Conservation (phyloP, 2,329 filamentous ascomycete genomes). For the Hymenoscyphus linearis region DNA sequence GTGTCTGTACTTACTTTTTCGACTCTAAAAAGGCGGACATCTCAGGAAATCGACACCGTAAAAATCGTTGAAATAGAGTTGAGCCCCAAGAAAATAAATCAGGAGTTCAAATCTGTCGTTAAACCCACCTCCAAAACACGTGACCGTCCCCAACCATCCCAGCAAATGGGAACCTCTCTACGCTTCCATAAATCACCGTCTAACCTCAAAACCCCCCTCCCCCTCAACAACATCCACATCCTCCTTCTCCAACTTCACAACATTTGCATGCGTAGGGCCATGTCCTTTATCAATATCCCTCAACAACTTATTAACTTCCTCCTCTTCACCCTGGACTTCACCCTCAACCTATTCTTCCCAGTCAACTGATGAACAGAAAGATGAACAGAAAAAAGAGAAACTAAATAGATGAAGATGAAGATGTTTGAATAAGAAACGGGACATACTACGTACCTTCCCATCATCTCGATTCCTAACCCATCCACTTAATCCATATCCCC, state of each 20-base stretch:
- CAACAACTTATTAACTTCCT: constrained; percentile 62
- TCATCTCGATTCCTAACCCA: constrained; percentile 57
- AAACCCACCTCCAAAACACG: not conserved
- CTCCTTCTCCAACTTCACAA: constrained; percentile 67
- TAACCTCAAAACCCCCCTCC: constrained; percentile 61
- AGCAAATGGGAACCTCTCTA: not conserved
- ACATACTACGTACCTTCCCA: constrained; percentile 41
- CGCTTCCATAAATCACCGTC: not conserved
- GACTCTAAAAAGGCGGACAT: not conserved
- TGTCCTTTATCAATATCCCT: constrained; percentile 69
- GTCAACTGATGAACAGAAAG: not conserved
- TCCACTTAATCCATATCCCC: constrained; percentile 47
- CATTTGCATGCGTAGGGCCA: constrained; percentile 66
- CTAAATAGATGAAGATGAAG: not conserved
- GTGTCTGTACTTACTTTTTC: not conserved
- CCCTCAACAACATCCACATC: constrained; percentile 59
- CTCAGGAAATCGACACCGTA: not conserved
- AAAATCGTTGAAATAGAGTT: not conserved
- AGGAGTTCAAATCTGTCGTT: not conserved
- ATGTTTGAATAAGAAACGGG: not conserved
- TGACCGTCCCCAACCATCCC: not conserved
- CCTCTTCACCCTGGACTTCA: constrained; percentile 73
- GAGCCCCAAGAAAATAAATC: not conserved
- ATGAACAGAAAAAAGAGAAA: too few species aligned
- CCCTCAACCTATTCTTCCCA: constrained; percentile 68